A percentile compares a stretch with the other conserved stretches of the same genome.
phyloP scores from a whole-genome alignment of 2,329 filamentous ascomycete genomes.

The Ilyonectria destructans region DNA sequence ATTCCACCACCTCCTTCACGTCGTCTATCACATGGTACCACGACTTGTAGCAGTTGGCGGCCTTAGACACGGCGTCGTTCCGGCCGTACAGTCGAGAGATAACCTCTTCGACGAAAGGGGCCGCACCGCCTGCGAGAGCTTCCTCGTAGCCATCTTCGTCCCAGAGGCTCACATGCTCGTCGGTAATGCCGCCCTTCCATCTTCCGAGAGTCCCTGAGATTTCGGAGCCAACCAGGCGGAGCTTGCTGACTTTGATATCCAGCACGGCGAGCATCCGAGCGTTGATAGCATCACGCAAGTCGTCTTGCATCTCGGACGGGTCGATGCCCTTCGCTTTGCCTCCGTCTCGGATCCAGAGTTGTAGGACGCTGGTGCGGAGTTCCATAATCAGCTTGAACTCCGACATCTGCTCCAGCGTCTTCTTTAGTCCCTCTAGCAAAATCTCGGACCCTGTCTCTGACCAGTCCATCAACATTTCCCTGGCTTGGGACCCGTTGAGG shows the following conservation, averaged over 20 bases:
- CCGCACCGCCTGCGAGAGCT: conserved; percentile 77
- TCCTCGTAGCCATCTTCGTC: conserved; percentile 73
- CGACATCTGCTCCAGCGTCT: conserved; percentile 71
- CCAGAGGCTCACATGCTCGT: conserved; percentile 76
- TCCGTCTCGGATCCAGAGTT: conserved; percentile 82
- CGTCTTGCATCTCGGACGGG: conserved; percentile 77
- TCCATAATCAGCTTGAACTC: conserved; percentile 81
- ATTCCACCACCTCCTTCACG: conserved; percentile 74
- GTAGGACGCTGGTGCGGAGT: conserved; percentile 79
- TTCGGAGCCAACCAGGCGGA: conserved; percentile 77
- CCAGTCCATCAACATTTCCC: conserved; percentile 76
- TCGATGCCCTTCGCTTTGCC: conserved; percentile 78
- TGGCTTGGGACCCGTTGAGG: conserved; percentile 72
- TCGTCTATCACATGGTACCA: conserved; percentile 85
- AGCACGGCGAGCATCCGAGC: conserved; percentile 76
- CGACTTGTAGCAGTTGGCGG: conserved; percentile 75
- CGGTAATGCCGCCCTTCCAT: conserved; percentile 72
- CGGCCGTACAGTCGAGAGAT: conserved; percentile 81
- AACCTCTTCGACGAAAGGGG: conserved; percentile 79
- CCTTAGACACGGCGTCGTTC: conserved; percentile 75
- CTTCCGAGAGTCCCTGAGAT: conserved; percentile 73
- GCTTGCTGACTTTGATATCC: conserved; percentile 73
- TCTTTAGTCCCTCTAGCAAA: conserved; percentile 74
- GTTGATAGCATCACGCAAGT: conserved; percentile 80
- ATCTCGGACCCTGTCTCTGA: conserved; percentile 72